Conservation (phyloP, 352 stramenopile genomes). For the Globisporangium echinulatum region DNA sequence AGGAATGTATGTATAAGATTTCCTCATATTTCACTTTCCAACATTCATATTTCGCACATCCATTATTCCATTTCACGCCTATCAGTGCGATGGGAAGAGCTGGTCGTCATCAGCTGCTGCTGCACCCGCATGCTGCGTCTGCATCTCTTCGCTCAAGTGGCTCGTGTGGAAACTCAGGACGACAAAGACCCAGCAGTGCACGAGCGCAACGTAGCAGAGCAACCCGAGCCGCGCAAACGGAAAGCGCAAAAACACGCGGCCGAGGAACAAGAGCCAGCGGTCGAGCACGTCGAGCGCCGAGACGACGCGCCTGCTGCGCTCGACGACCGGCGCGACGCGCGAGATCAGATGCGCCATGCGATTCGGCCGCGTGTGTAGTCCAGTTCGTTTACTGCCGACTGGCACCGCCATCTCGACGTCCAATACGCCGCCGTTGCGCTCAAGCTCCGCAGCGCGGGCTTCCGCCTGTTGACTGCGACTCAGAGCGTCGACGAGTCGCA, state of each 20-base stretch:
- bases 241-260: slow-evolving; percentile 66
- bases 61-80: neutral
- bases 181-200: slow-evolving; percentile 84
- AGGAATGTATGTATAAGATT: too few species aligned
- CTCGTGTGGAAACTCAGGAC: slow-evolving; percentile 86
- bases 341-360: slow-evolving; percentile 63
- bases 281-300: slow-evolving; percentile 61
- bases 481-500: slow-evolving; percentile 56
- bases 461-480: slow-evolving; percentile 36
- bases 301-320: slow-evolving; percentile 62
- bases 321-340: slow-evolving; percentile 56
- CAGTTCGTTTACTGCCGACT: slow-evolving; percentile 23
- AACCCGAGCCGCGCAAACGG: slow-evolving; percentile 69
- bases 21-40: too few species aligned
- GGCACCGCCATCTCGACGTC: slow-evolving; percentile 65
- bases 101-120: slow-evolving; percentile 10
- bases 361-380: slow-evolving; percentile 41
- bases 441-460: slow-evolving; percentile 51
- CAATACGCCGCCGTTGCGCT: slow-evolving; percentile 54
- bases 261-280: slow-evolving; percentile 69
- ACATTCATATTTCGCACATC: neutral
- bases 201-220: slow-evolving; percentile 70
- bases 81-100: slow-evolving; percentile 9
- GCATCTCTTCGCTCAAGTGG: slow-evolving; percentile 74
- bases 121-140: slow-evolving; percentile 22